These are phyloP conservation scores for Globisporangium emineosum DNA, from an alignment of 352 stramenopile species.

Conservation along the genomic window DNA sequence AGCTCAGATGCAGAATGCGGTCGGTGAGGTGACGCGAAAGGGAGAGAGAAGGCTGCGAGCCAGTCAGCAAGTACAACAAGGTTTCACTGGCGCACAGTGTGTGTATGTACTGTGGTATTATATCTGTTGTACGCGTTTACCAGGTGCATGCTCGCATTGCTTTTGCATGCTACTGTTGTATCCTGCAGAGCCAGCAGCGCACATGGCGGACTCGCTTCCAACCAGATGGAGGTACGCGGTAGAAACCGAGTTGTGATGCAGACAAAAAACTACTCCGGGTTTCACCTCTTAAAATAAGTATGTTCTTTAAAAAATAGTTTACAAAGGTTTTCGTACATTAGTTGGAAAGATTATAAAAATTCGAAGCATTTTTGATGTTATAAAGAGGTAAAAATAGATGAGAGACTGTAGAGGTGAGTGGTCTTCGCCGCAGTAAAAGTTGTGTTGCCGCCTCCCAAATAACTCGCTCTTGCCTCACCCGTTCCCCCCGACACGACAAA, in stretches of 20 bases:
- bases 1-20: constrained; percentile 6
- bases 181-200: neutral
- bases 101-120: neutral
- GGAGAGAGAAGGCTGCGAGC: neutral
- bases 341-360: neutral
- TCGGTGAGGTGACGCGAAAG: neutral
- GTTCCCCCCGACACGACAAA: neutral
- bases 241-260: neutral
- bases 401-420: neutral
- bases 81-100: neutral
- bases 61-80: neutral
- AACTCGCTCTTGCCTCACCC: neutral
- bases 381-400: neutral
- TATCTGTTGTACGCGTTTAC: neutral
- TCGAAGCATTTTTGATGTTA: neutral
- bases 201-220: constrained; percentile 1
- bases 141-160: neutral
- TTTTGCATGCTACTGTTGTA: neutral
- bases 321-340: neutral
- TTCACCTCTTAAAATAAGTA: neutral
- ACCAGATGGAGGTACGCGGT: neutral
- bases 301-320: neutral
- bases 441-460: neutral
- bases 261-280: neutral
- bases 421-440: neutral